These are phyloP conservation scores for Dactylellina sp. DNA, from an alignment of 2,329 filamentous ascomycete species.

Conservation along the genomic window DNA sequence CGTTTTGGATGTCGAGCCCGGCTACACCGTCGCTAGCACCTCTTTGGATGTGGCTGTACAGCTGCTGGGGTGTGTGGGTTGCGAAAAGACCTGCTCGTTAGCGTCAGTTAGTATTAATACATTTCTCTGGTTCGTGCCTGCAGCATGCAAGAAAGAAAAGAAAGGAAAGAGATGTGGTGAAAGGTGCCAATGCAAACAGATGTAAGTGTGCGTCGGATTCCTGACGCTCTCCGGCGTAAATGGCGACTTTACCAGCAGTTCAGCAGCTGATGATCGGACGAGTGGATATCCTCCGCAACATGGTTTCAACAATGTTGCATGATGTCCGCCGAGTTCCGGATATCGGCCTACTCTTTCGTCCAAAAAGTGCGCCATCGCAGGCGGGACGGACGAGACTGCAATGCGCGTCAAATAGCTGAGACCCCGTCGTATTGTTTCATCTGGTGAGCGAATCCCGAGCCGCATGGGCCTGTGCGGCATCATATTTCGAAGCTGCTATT, in stretches of 20 bases:
- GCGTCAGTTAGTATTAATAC: neutral
- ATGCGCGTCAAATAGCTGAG: slow-evolving; percentile 33
- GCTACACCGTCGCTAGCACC: slow-evolving; percentile 55
- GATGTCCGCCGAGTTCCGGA: slow-evolving; percentile 42
- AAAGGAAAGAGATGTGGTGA: slow-evolving; percentile 9
- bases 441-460: slow-evolving; percentile 32
- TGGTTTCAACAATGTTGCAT: slow-evolving; percentile 20
- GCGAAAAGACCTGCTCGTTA: slow-evolving; percentile 37
- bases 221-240: slow-evolving; percentile 13
- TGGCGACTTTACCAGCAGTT: slow-evolving; percentile 24
- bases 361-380: slow-evolving; percentile 21
- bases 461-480: slow-evolving; percentile 42
- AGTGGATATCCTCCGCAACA: slow-evolving; percentile 46
- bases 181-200: slow-evolving; percentile 29
- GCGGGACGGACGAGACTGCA: slow-evolving; percentile 5
- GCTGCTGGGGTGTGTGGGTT: slow-evolving; percentile 13
- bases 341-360: slow-evolving; percentile 25
- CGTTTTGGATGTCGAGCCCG: slow-evolving; percentile 53
- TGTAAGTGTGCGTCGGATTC: slow-evolving; percentile 23
- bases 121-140: slow-evolving; percentile 35
- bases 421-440: slow-evolving; percentile 46
- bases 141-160: slow-evolving; percentile 18
- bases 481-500: slow-evolving; percentile 24
- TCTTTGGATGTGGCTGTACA: slow-evolving; percentile 56
- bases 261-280: slow-evolving; percentile 40